A percentile compares a stretch with the other conserved stretches of the same genome.
Conservation (phyloP, 139 green algal genomes). For the Coccomyxa sp. region DNA sequence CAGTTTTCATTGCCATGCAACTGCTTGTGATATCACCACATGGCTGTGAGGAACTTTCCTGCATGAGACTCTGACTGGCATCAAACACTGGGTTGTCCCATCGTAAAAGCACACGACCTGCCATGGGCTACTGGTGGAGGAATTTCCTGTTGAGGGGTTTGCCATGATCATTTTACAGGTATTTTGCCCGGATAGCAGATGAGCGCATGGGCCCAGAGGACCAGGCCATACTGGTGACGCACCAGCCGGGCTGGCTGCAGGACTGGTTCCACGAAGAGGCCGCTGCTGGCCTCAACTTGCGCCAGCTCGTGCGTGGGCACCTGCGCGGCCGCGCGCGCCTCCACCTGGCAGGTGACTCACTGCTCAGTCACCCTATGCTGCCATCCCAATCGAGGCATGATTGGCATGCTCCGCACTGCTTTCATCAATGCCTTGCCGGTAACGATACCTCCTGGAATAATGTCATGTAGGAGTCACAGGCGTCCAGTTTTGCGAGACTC, state of each 20-base stretch:
- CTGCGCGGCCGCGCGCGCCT: slow-evolving; percentile 66
- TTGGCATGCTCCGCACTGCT: not conserved
- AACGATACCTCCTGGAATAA: not conserved
- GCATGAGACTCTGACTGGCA: no score
- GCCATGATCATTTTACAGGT: slow-evolving; percentile 35
- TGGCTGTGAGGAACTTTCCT: no score
- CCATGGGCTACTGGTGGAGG: no score
- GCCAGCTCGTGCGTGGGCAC: slow-evolving; percentile 74
- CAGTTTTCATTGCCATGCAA: no score
- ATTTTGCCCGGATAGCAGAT: slow-evolving; percentile 84
- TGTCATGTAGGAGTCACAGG: not conserved
- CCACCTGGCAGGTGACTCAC: slow-evolving; percentile 53
- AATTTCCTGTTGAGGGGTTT: no score
- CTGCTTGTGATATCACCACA: no score
- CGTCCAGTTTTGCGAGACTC: no score
- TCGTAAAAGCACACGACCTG: no score
- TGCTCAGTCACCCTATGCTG: not conserved
- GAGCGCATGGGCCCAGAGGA: slow-evolving; percentile 65
- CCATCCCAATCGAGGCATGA: not conserved
- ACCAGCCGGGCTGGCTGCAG: slow-evolving; percentile 80
- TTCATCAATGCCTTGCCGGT: not conserved
- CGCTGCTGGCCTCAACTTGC: slow-evolving; percentile 50
- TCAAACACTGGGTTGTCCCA: no score
- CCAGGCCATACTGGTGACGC: slow-evolving; percentile 79
- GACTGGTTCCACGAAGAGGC: slow-evolving; percentile 68